These are phyloP conservation scores for Starmera dryadoides DNA, from an alignment of 805 yeast genomes.

Conservation along the genomic window DNA sequence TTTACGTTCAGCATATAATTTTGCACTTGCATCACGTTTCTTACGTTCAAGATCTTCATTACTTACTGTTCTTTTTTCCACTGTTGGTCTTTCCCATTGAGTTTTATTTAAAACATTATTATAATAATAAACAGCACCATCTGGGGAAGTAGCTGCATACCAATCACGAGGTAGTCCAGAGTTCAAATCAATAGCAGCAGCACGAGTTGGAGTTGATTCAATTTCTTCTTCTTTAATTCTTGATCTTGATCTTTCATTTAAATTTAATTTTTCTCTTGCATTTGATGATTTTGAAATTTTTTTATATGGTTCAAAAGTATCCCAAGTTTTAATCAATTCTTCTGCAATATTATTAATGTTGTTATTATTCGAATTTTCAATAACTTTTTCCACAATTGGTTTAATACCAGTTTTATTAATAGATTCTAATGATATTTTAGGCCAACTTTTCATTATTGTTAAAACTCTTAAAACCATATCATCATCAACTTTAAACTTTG, in stretches of 20 bases:
- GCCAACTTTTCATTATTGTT: constrained; percentile 55
- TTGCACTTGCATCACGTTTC: constrained; percentile 21
- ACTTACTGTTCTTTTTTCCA: constrained; percentile 4
- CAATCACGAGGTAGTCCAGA: constrained; percentile 36
- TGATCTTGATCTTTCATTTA: constrained; percentile 15
- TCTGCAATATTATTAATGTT: constrained; percentile 30
- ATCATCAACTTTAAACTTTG: constrained; percentile 29
- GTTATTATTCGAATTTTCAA: constrained; percentile 14
- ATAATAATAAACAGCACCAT: constrained; percentile 42
- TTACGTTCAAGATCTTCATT: constrained; percentile 8
- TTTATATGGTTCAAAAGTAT: constrained; percentile 69
- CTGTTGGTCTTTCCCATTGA: constrained; percentile 55
- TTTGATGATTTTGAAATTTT: constrained; percentile 58
- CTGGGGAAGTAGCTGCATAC: constrained; percentile 48
- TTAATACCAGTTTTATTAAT: constrained; percentile 72
- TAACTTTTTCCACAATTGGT: constrained; percentile 41
- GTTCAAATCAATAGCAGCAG: background rate
- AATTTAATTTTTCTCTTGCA: background rate
- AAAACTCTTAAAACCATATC: constrained; percentile 42
- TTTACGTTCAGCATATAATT: constrained; percentile 22
- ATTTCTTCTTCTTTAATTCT: no score
- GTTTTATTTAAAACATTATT: constrained; percentile 33
- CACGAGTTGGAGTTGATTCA: background rate
- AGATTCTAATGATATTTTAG: constrained; percentile 68
- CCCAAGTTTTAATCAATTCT: constrained; percentile 59